Percentiles rank a stretch among this genome's conserved stretches.
phyloP scores from a whole-genome alignment of 176 grass and related monocot species.

The Alopecurus myosuroides region DNA sequence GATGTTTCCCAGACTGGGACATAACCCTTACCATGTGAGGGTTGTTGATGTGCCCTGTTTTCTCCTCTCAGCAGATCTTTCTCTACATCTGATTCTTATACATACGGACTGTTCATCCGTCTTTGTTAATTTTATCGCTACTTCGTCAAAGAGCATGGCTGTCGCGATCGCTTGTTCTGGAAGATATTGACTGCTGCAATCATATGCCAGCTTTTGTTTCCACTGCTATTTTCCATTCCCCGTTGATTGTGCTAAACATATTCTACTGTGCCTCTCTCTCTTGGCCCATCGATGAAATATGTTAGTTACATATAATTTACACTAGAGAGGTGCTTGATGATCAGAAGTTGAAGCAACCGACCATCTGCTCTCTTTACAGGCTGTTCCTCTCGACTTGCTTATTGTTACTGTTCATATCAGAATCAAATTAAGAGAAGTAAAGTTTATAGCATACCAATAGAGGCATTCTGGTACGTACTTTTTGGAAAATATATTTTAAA shows the following conservation, averaged over 20 bases:
- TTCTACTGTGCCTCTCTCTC: background rate
- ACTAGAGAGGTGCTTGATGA: background rate
- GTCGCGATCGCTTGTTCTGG: background rate
- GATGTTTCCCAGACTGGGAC: background rate
- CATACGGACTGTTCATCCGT: background rate
- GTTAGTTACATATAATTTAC: background rate
- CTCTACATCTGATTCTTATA: constrained; percentile 48
- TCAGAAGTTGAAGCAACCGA: no score
- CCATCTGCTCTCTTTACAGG: no score
- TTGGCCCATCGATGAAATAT: background rate
- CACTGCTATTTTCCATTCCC: background rate
- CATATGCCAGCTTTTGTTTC: constrained; percentile 2
- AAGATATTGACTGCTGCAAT: background rate
- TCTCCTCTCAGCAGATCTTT: constrained; percentile 48
- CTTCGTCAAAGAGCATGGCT: background rate
- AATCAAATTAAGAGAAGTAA: no score
- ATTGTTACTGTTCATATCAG: no score
- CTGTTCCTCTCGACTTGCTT: no score
- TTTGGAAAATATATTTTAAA: no score
- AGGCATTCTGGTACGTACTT: no score
- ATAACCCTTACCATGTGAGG: background rate
- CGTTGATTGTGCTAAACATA: background rate
- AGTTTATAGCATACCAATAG: no score
- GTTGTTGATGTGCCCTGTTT: background rate
- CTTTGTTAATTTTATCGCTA: background rate